phyloP scores from a whole-genome alignment of 139 green algal genomes.

The Bryopsis sp. region DNA sequence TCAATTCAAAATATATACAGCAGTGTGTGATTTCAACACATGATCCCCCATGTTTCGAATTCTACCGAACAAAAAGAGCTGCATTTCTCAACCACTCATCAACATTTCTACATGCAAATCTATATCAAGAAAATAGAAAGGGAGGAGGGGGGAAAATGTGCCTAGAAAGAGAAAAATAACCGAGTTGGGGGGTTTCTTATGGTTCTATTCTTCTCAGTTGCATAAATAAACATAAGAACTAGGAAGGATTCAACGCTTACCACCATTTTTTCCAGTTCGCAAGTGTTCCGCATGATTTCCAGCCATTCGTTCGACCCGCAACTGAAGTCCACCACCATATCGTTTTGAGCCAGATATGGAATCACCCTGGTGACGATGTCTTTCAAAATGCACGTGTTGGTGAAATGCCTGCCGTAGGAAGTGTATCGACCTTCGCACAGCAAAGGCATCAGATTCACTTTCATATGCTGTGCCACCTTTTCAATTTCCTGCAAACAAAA shows the following conservation, averaged over 20 bases:
- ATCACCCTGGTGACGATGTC: background rate
- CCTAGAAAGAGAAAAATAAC: background rate
- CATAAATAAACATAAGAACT: background rate
- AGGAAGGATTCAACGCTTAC: background rate
- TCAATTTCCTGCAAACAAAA: too few species aligned
- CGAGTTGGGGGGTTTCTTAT: background rate
- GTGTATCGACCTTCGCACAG: too few species aligned
- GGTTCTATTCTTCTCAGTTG: background rate
- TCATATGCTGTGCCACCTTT: too few species aligned
- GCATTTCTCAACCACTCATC: background rate
- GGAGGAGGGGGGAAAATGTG: background rate
- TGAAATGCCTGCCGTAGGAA: slow-evolving; percentile 15
- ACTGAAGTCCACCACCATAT: slow-evolving; percentile 14
- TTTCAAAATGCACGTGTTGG: slow-evolving; percentile 4
- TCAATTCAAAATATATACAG: background rate
- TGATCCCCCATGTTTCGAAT: background rate
- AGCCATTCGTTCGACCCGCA: slow-evolving; percentile 12
- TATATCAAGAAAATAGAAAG: background rate
- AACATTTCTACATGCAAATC: background rate
- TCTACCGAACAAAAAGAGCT: background rate
- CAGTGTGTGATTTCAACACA: background rate
- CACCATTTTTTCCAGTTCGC: background rate
- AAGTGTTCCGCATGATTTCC: background rate
- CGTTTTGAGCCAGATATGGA: background rate
- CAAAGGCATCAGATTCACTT: too few species aligned